Base-by-base conservation (phyloP, 1,139 yeast genomes). In the Blastobotrys serpentis region DNA sequence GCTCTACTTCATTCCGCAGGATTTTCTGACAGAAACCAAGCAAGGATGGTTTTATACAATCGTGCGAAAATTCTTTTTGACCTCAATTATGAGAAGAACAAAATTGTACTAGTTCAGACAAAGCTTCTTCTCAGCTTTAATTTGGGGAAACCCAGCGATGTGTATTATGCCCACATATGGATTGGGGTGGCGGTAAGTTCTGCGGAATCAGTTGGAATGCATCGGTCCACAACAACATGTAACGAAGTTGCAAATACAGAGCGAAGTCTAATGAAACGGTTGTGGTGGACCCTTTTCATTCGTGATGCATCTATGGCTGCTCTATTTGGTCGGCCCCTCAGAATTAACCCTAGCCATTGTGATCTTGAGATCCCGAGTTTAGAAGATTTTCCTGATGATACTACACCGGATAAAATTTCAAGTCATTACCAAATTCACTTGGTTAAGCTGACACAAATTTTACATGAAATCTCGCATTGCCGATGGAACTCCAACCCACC, bases 111-210 rank as follows among this genome's bases (percentile, higher is more conserved):
- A 7, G 70, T 81, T 8, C 47, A 81, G 58, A 76, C 84, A 0
- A 63, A 80, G 44, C 66, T 79, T 26, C 67, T 81, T 37, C 76
- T 81, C 45, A 76, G 81, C 1, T 72, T 78, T 43, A 78, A 75
- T 59, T 77, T 82, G 80, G 85, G 79, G 55, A 82, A 82, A 4
- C 79, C 81, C 14, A 83, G 81, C 53, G 83, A 78, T 60, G 79
- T 79, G 18, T 72, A 78, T 46, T 80, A 80, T 59, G 76, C 81
- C 1, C 79, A 74, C 59, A 80, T 79, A 59, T 81, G 85, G 85
- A 76, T 80, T 2, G 68, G 81, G 52, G 76, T 77, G 2, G 85
- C 82, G 0, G 73, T 80, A 36, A 75, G 78, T 5, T 69, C 78
- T 42, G 84, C 84, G 1, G 84, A 79, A 56, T 84, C 84, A 5